Base-by-base conservation (phyloP, 2,329 filamentous ascomycete species). In the Exophiala mesophila region DNA sequence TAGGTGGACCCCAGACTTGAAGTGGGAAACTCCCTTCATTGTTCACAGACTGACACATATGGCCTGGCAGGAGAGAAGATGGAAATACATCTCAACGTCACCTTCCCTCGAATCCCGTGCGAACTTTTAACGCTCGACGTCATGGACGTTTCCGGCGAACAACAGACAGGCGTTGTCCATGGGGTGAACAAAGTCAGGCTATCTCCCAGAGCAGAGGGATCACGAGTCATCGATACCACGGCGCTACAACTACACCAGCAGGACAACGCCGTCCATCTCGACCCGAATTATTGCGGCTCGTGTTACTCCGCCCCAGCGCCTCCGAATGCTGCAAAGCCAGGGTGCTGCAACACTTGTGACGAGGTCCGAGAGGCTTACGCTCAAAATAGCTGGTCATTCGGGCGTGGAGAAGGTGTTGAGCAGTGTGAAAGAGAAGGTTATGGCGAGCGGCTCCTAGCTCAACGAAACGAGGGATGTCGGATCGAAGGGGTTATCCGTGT, bases 11-110 rank as follows among this genome's bases (percentile, higher is more conserved):
- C 61, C 55, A 88, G 85, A 88, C 64, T 89, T 98, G 74, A 88
- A 90, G 66, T 97, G 98, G 90, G 92, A 97, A 65, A 98, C 98
- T 54, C 88, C 95, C 64, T 78, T 98, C 67, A 98, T 98, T 71
- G 82, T 98, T n/a, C n/a, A n/a, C n/a, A n/a, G n/a, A n/a, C n/a
- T n/a, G n/a, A n/a, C n/a, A n/a, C n/a, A n/a, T n/a, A n/a, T n/a
- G n/a, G 21, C 29, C 35, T 17, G 50, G 61, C 55, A 88, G 85
- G 88, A 64, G 89, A 98, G 74, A 88, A 90, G 66, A 97, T 98
- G 90, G 92, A 97, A 65, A 98, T 98, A 54, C 88, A 95, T 64
- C 78, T 98, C 67, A 98, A 98, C 71, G 82, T 98, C 47, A 92
- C 88, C 34, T 98, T 98, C 63, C 92, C 92, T 7, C 82, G 82